Evolutionary conservation across 108 stramenopile species (phyloP).

Genomic region (Skeletonema tropicum): DNA sequence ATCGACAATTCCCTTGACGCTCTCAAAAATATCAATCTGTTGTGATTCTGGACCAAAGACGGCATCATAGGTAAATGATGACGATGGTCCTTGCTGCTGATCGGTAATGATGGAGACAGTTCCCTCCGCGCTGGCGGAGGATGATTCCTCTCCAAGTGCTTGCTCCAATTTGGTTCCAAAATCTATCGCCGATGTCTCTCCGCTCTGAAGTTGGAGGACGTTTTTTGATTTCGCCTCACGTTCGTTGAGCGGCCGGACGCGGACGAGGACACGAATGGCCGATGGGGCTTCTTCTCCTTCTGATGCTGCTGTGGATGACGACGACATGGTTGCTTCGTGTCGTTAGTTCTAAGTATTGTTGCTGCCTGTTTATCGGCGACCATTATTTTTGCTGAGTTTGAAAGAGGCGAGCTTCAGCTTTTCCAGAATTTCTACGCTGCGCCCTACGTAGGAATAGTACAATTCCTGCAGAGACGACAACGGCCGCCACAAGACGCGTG

Average conservation of each 20-base stretch:
- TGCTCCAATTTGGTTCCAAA: constrained; percentile 10
- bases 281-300: constrained; percentile 32
- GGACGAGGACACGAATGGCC: constrained; percentile 54
- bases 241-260: constrained; percentile 50
- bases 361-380: no score
- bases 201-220: constrained; percentile 21
- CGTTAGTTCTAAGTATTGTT: no score
- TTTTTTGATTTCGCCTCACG: constrained; percentile 22
- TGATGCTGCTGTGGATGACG: background rate
- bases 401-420: no score
- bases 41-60: constrained; percentile 37
- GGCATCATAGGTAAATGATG: constrained; percentile 40
- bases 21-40: constrained; percentile 35
- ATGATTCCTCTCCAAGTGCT: background rate
- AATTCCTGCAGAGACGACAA: no score
- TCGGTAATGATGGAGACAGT: constrained; percentile 23
- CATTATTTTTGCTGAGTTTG: no score
- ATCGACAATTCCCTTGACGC: constrained; percentile 46
- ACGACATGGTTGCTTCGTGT: background rate
- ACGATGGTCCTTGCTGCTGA: constrained; percentile 7
- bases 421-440: no score
- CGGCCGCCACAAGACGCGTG: no score
- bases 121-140: constrained; percentile 6
- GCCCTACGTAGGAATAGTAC: no score
- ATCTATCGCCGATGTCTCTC: constrained; percentile 9